Percentiles rank a stretch among this genome's conserved stretches.
These are phyloP conservation scores for Dendrobium catenatum DNA, from an alignment of 106 monocot species.

Conservation along the genomic window DNA sequence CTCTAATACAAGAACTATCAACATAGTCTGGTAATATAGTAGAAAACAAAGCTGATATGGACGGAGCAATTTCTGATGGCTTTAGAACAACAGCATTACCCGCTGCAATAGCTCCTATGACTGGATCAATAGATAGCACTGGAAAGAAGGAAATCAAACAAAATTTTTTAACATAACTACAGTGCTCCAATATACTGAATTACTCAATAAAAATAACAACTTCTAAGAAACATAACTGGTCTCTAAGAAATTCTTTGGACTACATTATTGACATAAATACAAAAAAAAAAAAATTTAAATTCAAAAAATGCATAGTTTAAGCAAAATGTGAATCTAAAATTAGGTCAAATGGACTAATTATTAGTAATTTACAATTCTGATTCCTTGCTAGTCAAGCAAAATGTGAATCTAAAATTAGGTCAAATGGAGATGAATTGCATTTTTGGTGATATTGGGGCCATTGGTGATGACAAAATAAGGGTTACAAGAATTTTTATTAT, in stretches of 20 bases:
- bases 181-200: not conserved
- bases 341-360: not conserved
- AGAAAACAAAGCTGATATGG: conserved; percentile 47
- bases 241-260: not conserved
- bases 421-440: too few relatives aligned
- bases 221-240: too few relatives aligned
- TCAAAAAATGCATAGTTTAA: not conserved
- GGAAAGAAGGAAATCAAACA: conserved; percentile 5
- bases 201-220: not conserved
- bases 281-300: not conserved
- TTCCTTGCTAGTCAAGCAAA: not conserved
- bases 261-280: not conserved
- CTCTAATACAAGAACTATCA: conserved; percentile 60
- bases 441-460: too few relatives aligned
- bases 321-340: not conserved
- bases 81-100: conserved; percentile 62
- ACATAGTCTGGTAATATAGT: conserved; percentile 43
- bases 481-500: too few relatives aligned
- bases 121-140: conserved; percentile 51
- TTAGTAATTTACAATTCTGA: not conserved
- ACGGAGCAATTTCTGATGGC: conserved; percentile 51
- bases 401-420: too few relatives aligned
- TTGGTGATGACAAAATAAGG: too few relatives aligned
- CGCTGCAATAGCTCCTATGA: conserved; percentile 61
- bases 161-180: not conserved